These are phyloP conservation scores for Anthracocystis panici-leucophaei DNA, from an alignment of 1,284 basidiomycete genomes.

Conservation along the genomic window DNA sequence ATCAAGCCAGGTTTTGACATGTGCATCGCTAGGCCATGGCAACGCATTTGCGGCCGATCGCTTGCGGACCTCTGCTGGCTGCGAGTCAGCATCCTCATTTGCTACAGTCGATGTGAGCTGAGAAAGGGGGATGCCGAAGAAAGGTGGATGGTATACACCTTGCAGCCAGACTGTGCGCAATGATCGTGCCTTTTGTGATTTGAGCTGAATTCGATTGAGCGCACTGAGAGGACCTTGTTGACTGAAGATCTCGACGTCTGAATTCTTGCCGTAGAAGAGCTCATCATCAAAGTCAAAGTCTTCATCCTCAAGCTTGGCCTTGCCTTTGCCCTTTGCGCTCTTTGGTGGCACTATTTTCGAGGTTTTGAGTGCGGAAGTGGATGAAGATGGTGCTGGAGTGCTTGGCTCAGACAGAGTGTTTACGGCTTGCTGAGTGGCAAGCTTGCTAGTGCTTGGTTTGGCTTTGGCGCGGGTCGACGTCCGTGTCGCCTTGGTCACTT, in stretches of 20 bases:
- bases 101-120: neutral
- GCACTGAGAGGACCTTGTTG: constrained; percentile 18
- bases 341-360: neutral
- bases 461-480: neutral
- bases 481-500: neutral
- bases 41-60: neutral
- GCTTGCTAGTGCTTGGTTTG: neutral
- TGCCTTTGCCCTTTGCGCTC: constrained; percentile 23
- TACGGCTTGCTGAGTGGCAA: neutral
- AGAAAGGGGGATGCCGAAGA: constrained; percentile 25
- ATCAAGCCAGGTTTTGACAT: constrained; percentile 17
- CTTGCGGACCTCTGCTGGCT: neutral
- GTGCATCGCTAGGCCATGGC: constrained; percentile 39
- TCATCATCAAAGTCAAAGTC: constrained; percentile 22
- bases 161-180: constrained; percentile 35
- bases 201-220: constrained; percentile 16
- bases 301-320: constrained; percentile 10
- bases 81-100: constrained; percentile 4
- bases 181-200: constrained; percentile 21
- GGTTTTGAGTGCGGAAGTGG: neutral
- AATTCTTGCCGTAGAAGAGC: constrained; percentile 7
- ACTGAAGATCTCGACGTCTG: constrained; percentile 24
- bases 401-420: neutral
- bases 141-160: constrained; percentile 24
- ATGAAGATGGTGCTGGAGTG: constrained; percentile 1